Evolutionary conservation across 352 stramenopile genomes (phyloP).

Genomic region (Globisporangium polare): DNA sequence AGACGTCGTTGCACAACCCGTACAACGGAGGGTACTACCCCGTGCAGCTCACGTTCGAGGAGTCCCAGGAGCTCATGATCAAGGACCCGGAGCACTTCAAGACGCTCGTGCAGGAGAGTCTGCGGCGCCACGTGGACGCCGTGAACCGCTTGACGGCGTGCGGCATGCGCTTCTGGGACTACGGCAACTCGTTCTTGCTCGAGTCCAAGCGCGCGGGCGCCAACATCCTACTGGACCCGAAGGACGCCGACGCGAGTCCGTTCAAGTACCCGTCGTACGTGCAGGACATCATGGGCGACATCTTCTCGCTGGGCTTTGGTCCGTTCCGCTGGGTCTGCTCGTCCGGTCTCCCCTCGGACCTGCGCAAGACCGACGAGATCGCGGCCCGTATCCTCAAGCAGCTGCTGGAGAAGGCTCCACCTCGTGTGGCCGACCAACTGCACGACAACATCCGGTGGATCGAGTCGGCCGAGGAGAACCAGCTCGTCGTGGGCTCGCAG

Average conservation of each 20-base stretch:
- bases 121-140: conserved; percentile 71
- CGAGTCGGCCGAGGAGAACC: too few species aligned
- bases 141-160: conserved; percentile 76
- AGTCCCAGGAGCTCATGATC: conserved; percentile 79
- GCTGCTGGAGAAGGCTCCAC: too few species aligned
- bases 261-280: conserved; percentile 90
- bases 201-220: conserved; percentile 79
- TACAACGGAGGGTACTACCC: conserved; percentile 90
- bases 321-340: conserved; percentile 90
- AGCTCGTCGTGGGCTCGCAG: too few species aligned
- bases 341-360: conserved; percentile 53
- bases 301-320: conserved; percentile 88
- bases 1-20: conserved; percentile 89
- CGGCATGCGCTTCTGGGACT: conserved; percentile 90
- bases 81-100: conserved; percentile 75
- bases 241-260: conserved; percentile 46
- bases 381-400: too few species aligned
- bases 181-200: conserved; percentile 88
- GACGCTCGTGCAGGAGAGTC: conserved; percentile 67
- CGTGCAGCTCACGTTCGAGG: conserved; percentile 77
- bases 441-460: too few species aligned
- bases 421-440: too few species aligned
- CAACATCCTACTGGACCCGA: conserved; percentile 12
- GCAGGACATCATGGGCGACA: conserved; percentile 91
- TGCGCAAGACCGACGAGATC: conserved; percentile 20